A percentile compares a stretch with the other conserved stretches of the same genome.
phyloP scores from a whole-genome alignment of 1,284 basidiomycete genomes.

The Boletellus sp. region DNA sequence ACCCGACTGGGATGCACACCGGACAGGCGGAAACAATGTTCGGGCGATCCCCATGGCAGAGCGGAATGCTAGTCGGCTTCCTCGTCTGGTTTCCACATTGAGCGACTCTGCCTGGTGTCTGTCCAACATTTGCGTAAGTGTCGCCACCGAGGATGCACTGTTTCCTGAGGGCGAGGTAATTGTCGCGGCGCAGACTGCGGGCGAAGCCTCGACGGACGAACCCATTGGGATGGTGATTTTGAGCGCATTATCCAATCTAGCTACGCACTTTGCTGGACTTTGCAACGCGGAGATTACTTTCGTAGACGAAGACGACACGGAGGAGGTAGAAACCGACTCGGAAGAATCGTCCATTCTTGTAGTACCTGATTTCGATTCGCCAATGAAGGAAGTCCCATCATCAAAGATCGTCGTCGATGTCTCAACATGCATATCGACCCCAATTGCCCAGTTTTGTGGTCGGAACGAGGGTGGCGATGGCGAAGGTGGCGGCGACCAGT shows the following conservation, averaged over 20 bases:
- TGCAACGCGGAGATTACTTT: background rate
- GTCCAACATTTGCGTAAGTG: background rate
- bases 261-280: too few relatives aligned
- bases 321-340: background rate
- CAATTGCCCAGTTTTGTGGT: slow-evolving; percentile 8
- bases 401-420: background rate
- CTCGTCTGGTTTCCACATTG: background rate
- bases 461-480: slow-evolving; percentile 4
- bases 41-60: background rate
- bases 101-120: background rate
- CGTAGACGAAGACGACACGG: background rate
- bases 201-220: background rate
- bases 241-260: background rate
- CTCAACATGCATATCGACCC: background rate
- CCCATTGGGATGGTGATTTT: background rate
- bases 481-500: background rate
- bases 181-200: background rate
- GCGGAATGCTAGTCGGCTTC: background rate
- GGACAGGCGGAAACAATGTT: slow-evolving; percentile 1
- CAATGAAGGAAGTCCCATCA: background rate
- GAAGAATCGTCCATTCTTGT: background rate
- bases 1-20: background rate
- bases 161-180: background rate
- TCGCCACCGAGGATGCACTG: background rate
- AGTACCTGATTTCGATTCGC: too few relatives aligned